A percentile compares a stretch with the other conserved stretches of the same genome.
Evolutionary conservation across 257 asterid species (phyloP).

Genomic region (Jacaranda copaia): DNA sequence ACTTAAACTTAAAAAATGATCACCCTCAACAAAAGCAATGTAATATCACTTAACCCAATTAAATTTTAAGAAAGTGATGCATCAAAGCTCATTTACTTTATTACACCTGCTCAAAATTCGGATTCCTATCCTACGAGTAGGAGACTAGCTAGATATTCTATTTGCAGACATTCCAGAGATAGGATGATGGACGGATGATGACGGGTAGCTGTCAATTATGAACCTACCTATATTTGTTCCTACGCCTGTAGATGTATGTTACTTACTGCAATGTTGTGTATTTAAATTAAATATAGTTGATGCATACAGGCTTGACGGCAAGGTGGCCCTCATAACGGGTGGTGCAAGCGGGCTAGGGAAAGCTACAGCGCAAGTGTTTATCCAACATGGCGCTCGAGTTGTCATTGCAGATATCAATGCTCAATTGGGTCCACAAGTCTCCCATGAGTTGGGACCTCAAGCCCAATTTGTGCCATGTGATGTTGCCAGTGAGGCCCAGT

Average conservation of each 20-base stretch:
- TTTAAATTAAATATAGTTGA: no score
- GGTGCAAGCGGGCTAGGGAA: conserved; percentile 66
- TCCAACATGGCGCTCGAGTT: conserved; percentile 54
- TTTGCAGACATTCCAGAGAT: conserved; percentile 14
- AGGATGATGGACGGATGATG: not conserved
- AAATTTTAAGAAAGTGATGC: no score
- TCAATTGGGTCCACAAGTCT: conserved; percentile 42
- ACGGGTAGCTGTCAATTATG: conserved; percentile 12
- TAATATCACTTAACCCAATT: no score
- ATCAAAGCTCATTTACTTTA: not conserved
- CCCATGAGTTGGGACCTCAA: conserved; percentile 41
- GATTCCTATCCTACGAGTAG: not conserved
- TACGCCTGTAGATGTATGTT: no score
- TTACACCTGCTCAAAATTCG: not conserved
- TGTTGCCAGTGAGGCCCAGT: conserved; percentile 39
- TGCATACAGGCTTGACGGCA: conserved; percentile 53
- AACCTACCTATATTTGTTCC: no score
- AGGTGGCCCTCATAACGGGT: conserved; percentile 65
- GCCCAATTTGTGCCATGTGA: conserved; percentile 46
- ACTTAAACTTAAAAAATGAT: no score
- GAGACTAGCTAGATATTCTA: not conserved
- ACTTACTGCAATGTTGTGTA: no score
- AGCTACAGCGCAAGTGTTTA: conserved; percentile 49
- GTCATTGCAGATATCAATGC: conserved; percentile 54
- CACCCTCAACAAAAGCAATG: no score